Conservation (phyloP, 1,139 yeast species). For the Candida labiduridarum region DNA sequence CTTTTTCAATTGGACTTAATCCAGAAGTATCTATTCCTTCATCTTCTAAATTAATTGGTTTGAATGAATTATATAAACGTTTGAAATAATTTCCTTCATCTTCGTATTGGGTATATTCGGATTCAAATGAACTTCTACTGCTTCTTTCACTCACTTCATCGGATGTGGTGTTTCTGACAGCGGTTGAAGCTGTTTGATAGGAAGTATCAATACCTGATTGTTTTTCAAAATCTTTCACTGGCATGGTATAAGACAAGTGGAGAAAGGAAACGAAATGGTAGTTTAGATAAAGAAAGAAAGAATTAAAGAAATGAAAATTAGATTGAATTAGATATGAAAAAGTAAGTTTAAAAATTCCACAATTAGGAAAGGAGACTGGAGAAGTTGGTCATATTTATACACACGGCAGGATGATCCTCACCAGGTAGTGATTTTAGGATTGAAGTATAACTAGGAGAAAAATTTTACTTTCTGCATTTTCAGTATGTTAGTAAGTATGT, state of each 20-base stretch:
- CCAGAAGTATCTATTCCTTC: constrained; percentile 37
- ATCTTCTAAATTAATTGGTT: constrained; percentile 43
- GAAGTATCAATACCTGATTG: constrained; percentile 2
- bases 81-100: constrained; percentile 3
- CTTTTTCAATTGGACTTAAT: constrained; percentile 35
- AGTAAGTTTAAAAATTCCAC: no score
- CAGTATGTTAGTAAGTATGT: no score
- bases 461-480: no score
- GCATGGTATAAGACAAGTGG: neutral
- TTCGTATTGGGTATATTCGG: neutral
- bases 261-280: no score
- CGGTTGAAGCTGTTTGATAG: neutral
- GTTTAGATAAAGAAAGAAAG: neutral
- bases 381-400: no score
- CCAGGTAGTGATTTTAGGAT: no score
- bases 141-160: neutral
- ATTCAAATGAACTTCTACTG: constrained; percentile 5
- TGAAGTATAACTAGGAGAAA: no score
- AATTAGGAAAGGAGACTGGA: neutral
- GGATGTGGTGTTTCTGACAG: neutral
- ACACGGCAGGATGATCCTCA: no score
- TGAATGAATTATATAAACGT: constrained; percentile 37
- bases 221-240: constrained; percentile 9
- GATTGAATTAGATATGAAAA: no score
- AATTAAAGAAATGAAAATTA: neutral